Evolutionary conservation across 1,284 basidiomycete genomes (phyloP), one percentile per base, ranked within the genome.

Genomic region (Microbotryomycetes sp.): DNA sequence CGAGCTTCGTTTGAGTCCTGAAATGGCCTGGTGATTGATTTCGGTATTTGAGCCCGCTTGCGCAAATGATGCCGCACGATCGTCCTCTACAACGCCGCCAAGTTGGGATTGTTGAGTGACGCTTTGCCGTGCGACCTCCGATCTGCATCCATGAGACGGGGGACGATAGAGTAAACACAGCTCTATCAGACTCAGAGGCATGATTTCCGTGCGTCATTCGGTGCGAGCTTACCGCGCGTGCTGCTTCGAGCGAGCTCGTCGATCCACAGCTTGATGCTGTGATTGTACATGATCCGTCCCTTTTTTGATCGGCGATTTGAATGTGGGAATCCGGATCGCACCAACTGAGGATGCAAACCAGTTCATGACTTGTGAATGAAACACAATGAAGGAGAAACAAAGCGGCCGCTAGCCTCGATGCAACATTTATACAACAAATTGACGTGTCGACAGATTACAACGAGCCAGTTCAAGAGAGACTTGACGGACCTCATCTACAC

Each of bases 291-390:
- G 36, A 9, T 42, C 36, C 36, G 36, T 42, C 12, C 12, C 36
- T 19, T 19, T 42, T 42, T 42, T 42, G 36, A 42, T 9, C 36
- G 58, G 62, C 2, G 62, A 63, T 6, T 12, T 28, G 14, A 63
- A 63, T 4, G 62, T 60, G 7, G 62, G 62, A 30, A 63, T 63
- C 9, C 62, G 53, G 54, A 63, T 63, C 9, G 9, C 19, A 19
- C 36, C 36, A 42, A 42, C 19, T 42, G 36, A 42, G 19, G 36
- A 42, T 9, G 19, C 19, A 19, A 42, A 42, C 36, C 36, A 42
- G 36, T 19, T 42, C 36, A 42, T 42, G 36, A 42, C n/a, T n/a
- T n/a, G n/a, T n/a, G n/a, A n/a, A n/a, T n/a, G n/a, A n/a, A n/a
- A n/a, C n/a, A 42, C 36, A 19, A 19, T 9, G 36, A 42, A 42